Evolutionary conservation across 192 early-diverging fungal genomes (phyloP), one percentile per base, ranked within the genome.

Genomic region (Lobosporangium transversale): DNA sequence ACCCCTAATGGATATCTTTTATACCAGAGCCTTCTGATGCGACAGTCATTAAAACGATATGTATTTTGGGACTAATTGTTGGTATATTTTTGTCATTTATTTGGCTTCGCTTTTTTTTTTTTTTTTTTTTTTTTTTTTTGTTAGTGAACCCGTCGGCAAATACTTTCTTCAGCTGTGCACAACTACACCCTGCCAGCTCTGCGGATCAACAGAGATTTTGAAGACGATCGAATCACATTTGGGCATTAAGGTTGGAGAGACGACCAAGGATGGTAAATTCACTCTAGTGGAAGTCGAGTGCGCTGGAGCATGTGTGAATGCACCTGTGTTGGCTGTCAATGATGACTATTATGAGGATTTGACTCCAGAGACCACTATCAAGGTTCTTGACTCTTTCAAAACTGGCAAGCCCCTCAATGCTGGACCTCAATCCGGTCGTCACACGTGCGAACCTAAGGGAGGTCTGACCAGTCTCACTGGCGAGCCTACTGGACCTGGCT

Each of bases 251-350:
- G 90, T 93, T 42, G 96, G 95, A 48, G 89, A 97, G 80, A 99
- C 98, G 18, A 97, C 96, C 40, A 66, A 84, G 45, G 98, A 99
- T 76, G 92, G 93, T 67, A 81, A 93, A 66, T 98, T 99, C 78
- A 99, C 98, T 24, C 83, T 99, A 50, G 97, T 98, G n/a, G 98
- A 99, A 79, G 98, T 99, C 26, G 98, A 99, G 82, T 99, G 98
- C 68, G 98, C 98, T 30, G 98, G 96, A 55, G 98, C 98, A 18
- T 99, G 98, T 76, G 90, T 96, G 54, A 99, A 99, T 67, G 96
- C 97, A 15, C 98, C 97, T 3, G 97, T 99, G 6, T 82, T 99
- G 74, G 95, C 98, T 43, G 89, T 98, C 56, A 98, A 98, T 81
- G 97, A 98, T 58, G 97, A 98, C 62, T 98, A 98, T 81, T 98